A percentile compares a stretch with the other conserved stretches of the same genome.
Conservation (phyloP, 2,329 filamentous ascomycete genomes). For the Aspergillus alliaceus region DNA sequence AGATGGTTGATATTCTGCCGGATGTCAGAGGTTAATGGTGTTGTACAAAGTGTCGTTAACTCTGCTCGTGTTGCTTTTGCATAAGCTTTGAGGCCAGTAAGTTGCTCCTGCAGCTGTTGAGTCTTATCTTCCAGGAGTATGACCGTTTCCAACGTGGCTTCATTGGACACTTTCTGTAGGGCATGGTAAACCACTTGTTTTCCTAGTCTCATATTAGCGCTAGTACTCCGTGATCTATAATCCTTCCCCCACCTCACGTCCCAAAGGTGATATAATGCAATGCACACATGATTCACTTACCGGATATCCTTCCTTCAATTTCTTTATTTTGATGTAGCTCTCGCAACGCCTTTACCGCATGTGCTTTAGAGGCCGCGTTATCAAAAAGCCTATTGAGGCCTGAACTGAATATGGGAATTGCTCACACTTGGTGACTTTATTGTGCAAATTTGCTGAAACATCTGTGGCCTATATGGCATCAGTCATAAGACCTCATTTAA, state of each 20-base stretch:
- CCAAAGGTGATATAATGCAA: not conserved
- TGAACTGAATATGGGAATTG: not conserved
- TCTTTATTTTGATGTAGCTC: constrained; percentile 61
- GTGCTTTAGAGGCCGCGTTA: constrained; percentile 37
- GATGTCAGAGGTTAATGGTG: constrained; percentile 54
- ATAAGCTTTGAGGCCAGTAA: constrained; percentile 44
- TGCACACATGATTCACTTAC: constrained; percentile 31
- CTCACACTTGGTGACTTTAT: constrained; percentile 58
- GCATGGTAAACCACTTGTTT: constrained; percentile 65
- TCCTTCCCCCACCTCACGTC: not conserved
- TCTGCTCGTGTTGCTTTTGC: constrained; percentile 52
- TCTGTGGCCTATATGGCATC: constrained; percentile 49
- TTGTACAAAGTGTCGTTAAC: constrained; percentile 47
- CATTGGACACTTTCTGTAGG: constrained; percentile 52
- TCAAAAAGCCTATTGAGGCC: not conserved
- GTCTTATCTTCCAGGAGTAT: constrained; percentile 52
- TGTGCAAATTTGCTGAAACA: constrained; percentile 61
- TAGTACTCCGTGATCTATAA: not conserved
- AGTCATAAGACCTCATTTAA: not conserved
- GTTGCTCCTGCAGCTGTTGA: constrained; percentile 45
- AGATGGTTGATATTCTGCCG: constrained; percentile 44
- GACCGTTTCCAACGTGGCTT: constrained; percentile 50
- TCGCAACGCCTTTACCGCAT: constrained; percentile 61
- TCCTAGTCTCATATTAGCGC: constrained; percentile 39
- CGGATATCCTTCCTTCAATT: constrained; percentile 58